A percentile compares a stretch with the other conserved stretches of the same genome.
Conservation (phyloP, 169 alveolate species). For the Plasmodium blacklocki region DNA sequence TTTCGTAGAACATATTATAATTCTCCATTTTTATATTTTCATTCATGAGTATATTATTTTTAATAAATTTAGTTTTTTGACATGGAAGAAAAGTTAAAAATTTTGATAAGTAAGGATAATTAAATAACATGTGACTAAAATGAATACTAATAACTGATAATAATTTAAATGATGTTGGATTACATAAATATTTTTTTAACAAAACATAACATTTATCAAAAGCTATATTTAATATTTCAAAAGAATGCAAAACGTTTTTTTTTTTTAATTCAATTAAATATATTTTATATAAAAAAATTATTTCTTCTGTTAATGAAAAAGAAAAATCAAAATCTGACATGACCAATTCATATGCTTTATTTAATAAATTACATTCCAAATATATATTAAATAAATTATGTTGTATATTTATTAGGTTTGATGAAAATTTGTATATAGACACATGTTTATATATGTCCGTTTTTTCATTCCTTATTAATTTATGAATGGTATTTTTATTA, state of each 20-base stretch:
- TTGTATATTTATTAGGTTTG: conserved; percentile 26
- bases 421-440: conserved; percentile 46
- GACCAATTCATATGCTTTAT: conserved; percentile 48
- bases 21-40: conserved; percentile 19
- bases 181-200: conserved; percentile 60
- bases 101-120: conserved; percentile 35
- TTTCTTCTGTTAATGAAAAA: conserved; percentile 62
- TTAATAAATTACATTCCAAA: conserved; percentile 42
- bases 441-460: conserved; percentile 49
- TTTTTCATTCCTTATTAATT: conserved; percentile 48
- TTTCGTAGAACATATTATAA: conserved; percentile 10
- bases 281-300: conserved; percentile 53
- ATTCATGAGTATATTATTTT: conserved; percentile 31
- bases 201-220: conserved; percentile 61
- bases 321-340: conserved; percentile 60
- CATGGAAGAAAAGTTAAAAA: conserved; percentile 31
- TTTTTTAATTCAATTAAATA: conserved; percentile 66
- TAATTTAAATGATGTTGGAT: conserved; percentile 66
- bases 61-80: conserved; percentile 23
- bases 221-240: conserved; percentile 32
- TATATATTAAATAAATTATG: conserved; percentile 68
- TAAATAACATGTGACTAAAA: conserved; percentile 45
- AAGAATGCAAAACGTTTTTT: conserved; percentile 38
- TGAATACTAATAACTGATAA: conserved; percentile 39
- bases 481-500: conserved; percentile 16